These are phyloP conservation scores for Chaetomium globosum DNA, from an alignment of 2,329 filamentous ascomycete genomes.

Conservation along the genomic window DNA sequence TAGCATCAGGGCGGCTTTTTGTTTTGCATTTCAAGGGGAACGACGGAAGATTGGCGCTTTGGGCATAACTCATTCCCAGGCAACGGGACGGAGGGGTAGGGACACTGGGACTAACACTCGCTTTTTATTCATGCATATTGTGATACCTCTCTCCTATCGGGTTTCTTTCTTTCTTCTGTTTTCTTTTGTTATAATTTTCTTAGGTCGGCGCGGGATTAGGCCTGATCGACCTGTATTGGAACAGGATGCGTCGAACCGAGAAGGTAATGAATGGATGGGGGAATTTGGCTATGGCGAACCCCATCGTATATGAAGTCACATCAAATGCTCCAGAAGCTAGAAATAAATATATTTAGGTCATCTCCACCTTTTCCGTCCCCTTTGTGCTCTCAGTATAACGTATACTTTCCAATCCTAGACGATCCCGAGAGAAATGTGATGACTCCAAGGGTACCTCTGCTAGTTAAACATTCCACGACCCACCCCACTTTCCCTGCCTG, in stretches of 20 bases:
- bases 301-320: background rate
- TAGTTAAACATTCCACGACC: too few species aligned
- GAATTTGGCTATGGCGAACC: background rate
- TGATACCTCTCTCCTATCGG: conserved; percentile 29
- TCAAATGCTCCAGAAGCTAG: background rate
- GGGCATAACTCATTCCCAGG: conserved; percentile 7
- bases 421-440: background rate
- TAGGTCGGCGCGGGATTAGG: background rate
- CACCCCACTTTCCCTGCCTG: conserved; percentile 6
- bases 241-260: background rate
- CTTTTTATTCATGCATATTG: conserved; percentile 22
- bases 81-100: conserved; percentile 1
- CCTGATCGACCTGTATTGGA: background rate
- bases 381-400: background rate
- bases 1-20: conserved; percentile 2
- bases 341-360: background rate
- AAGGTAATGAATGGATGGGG: background rate
- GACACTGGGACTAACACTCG: conserved; percentile 18
- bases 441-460: too few species aligned
- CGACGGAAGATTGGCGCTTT: conserved; percentile 21
- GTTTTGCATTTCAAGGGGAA: conserved; percentile 14
- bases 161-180: background rate
- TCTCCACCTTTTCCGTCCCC: background rate
- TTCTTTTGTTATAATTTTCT: too few species aligned
- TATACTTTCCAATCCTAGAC: background rate